A percentile compares a stretch with the other conserved stretches of the same genome.
These are phyloP conservation scores for Irpex sp. DNA, from an alignment of 1,284 basidiomycete genomes.

Conservation along the genomic window DNA sequence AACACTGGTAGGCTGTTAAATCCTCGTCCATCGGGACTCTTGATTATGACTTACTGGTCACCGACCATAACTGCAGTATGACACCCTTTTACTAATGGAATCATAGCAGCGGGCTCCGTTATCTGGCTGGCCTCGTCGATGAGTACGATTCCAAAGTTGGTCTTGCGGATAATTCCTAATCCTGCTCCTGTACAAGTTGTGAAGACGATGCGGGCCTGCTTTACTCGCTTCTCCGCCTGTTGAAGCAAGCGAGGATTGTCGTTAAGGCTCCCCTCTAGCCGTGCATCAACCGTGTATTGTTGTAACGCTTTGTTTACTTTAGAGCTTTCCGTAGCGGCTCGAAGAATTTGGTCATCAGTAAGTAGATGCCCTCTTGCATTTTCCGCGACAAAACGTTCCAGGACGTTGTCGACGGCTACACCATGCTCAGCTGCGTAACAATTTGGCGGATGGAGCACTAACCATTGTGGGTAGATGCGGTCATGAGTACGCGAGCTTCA, in stretches of 20 bases:
- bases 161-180: conserved; percentile 50
- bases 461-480: conserved; percentile 68
- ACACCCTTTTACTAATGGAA: conserved; percentile 63
- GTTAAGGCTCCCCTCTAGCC: conserved; percentile 56
- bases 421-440: neutral
- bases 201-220: conserved; percentile 53
- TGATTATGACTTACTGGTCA: conserved; percentile 49
- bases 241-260: conserved; percentile 56
- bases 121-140: conserved; percentile 70
- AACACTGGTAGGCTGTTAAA: conserved; percentile 37
- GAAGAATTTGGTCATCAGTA: conserved; percentile 50
- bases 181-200: conserved; percentile 66
- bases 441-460: conserved; percentile 2
- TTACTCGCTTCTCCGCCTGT: conserved; percentile 53
- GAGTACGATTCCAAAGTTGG: conserved; percentile 56
- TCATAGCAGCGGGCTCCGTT: conserved; percentile 58
- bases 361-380: conserved; percentile 42
- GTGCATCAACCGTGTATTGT: conserved; percentile 56
- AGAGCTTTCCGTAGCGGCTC: conserved; percentile 59
- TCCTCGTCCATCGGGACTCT: neutral
- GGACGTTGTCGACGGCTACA: conserved; percentile 63
- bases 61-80: conserved; percentile 56
- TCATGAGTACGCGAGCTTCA: conserved; percentile 53
- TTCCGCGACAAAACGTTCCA: conserved; percentile 53
- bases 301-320: conserved; percentile 56